Percentiles rank a stretch among this genome's conserved stretches.
Evolutionary conservation across 768 basidiomycete genomes (phyloP).

Genomic region (Pluteus cervinus): DNA sequence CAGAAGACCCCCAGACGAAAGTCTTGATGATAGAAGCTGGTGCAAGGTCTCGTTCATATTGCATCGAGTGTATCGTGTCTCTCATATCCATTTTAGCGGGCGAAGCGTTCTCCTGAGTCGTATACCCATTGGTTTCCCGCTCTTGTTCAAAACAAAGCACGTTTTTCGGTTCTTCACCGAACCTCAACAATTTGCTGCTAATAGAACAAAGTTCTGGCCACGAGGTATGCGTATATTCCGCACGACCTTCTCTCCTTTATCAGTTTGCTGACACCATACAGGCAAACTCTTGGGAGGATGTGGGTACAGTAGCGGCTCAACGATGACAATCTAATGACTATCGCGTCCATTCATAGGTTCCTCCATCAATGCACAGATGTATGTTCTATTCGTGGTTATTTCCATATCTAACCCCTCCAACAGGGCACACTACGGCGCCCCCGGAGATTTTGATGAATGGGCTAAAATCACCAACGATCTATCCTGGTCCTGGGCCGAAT

Average conservation of each 20-base stretch:
- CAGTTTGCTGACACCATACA: slow-evolving; percentile 14
- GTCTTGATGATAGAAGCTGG: slow-evolving; percentile 59
- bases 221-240: slow-evolving; percentile 37
- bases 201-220: slow-evolving; percentile 53
- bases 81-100: slow-evolving; percentile 28
- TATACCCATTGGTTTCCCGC: slow-evolving; percentile 36
- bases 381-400: not conserved
- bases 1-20: slow-evolving; percentile 45
- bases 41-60: slow-evolving; percentile 37
- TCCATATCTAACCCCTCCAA: not conserved
- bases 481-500: slow-evolving; percentile 54
- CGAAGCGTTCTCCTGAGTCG: slow-evolving; percentile 31
- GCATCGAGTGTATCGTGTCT: not conserved
- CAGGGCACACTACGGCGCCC: slow-evolving; percentile 60
- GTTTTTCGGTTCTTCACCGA: slow-evolving; percentile 53
- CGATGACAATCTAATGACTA: not conserved
- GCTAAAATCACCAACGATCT: slow-evolving; percentile 45
- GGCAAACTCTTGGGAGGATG: slow-evolving; percentile 72
- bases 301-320: slow-evolving; percentile 25
- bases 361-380: slow-evolving; percentile 58
- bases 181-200: slow-evolving; percentile 44
- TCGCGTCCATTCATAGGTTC: slow-evolving; percentile 34
- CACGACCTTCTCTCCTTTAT: not conserved
- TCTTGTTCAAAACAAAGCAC: slow-evolving; percentile 39
- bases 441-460: slow-evolving; percentile 68